Evolutionary conservation across 192 early-diverging fungal species (phyloP).

Genomic region (Coemansia sp.): DNA sequence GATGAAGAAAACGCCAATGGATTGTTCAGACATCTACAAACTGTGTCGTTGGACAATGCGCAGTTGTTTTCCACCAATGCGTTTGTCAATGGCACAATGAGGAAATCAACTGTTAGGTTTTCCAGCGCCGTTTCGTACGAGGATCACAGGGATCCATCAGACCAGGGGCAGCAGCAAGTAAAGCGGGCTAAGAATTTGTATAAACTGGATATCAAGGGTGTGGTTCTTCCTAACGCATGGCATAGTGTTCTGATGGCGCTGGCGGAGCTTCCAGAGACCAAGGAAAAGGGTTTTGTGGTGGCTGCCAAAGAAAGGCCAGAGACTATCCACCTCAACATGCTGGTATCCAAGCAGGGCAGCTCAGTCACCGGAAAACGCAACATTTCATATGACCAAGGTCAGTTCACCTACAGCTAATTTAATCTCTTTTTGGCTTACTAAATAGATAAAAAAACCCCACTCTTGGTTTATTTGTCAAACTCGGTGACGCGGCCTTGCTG

Average conservation of each 20-base stretch:
- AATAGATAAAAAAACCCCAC: slow-evolving; percentile 5
- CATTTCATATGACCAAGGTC: too few relatives aligned
- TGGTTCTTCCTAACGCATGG: slow-evolving; percentile 45
- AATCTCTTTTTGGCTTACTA: neutral
- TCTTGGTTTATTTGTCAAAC: slow-evolving; percentile 30
- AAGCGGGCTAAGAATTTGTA: slow-evolving; percentile 10
- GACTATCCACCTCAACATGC: slow-evolving; percentile 43
- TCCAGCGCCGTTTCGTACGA: slow-evolving; percentile 31
- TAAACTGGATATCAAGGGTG: slow-evolving; percentile 32
- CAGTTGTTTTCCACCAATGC: slow-evolving; percentile 20
- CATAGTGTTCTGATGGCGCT: slow-evolving; percentile 16
- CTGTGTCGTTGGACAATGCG: slow-evolving; percentile 15
- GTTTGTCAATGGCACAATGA: slow-evolving; percentile 45
- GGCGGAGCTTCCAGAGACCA: slow-evolving; percentile 8
- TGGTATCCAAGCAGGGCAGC: slow-evolving; percentile 44
- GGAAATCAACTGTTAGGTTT: slow-evolving; percentile 20
- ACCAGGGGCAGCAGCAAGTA: slow-evolving; percentile 2
- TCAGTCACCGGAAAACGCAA: slow-evolving; percentile 28
- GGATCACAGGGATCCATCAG: neutral
- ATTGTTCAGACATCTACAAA: slow-evolving; percentile 22
- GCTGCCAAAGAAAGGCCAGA: slow-evolving; percentile 32
- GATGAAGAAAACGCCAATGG: slow-evolving; percentile 24
- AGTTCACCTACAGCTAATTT: neutral
- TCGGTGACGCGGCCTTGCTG: slow-evolving; percentile 38
- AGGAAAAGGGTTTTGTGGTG: slow-evolving; percentile 9